Conservation (phyloP, 176 grass and related monocot species). For the Aegilops sharonensis region DNA sequence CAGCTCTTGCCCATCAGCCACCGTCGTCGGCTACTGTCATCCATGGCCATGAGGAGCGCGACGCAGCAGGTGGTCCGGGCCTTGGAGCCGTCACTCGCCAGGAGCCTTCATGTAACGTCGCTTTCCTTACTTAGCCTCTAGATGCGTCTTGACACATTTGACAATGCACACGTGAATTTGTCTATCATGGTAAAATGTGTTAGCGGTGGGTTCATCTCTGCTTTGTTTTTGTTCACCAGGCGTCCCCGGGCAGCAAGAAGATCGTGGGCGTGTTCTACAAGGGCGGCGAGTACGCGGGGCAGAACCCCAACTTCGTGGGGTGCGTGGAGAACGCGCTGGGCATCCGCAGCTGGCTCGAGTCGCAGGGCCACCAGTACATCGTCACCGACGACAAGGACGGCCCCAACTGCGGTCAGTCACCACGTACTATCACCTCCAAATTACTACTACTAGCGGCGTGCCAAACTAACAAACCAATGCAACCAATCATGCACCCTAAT, state of each 20-base stretch:
- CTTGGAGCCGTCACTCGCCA: background rate
- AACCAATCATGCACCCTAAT: no score
- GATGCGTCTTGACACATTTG: no score
- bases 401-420: conserved; percentile 56
- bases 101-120: background rate
- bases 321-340: conserved; percentile 58
- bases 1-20: background rate
- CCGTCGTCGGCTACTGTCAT: background rate
- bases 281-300: conserved; percentile 59
- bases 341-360: conserved; percentile 73
- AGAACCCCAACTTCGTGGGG: conserved; percentile 69
- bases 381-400: conserved; percentile 92
- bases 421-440: no score
- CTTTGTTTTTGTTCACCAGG: conserved; percentile 1
- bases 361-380: conserved; percentile 76
- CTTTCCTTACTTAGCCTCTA: background rate
- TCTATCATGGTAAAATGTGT: no score
- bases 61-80: background rate
- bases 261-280: conserved; percentile 93
- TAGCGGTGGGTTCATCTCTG: background rate
- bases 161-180: no score
- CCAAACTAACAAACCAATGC: no score
- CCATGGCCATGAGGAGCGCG: conserved; percentile 19
- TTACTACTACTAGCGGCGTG: no score
- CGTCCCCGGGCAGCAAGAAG: conserved; percentile 68